A percentile compares a stretch with the other conserved stretches of the same genome.
Conservation (phyloP, 208 protist genomes). For the Wallacemonas sp. region DNA sequence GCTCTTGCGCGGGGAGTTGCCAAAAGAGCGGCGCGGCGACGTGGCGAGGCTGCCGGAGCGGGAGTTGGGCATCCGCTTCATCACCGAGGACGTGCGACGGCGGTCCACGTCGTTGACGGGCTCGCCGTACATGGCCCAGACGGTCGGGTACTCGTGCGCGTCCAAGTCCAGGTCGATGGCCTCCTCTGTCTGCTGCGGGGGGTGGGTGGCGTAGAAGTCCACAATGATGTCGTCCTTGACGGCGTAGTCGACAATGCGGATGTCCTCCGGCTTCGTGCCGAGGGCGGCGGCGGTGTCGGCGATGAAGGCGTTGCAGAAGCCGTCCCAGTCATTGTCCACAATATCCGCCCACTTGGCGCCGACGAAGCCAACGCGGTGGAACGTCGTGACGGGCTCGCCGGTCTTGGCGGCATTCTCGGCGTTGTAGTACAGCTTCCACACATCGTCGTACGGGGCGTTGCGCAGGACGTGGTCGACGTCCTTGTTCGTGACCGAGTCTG, state of each 20-base stretch:
- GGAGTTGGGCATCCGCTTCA: constrained; percentile 38
- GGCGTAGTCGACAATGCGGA: constrained; percentile 46
- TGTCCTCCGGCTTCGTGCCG: constrained; percentile 23
- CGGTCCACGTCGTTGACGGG: constrained; percentile 19
- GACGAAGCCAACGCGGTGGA: constrained; percentile 76
- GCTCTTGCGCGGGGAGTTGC: constrained; percentile 14
- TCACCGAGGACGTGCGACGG: constrained; percentile 23
- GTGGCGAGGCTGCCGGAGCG: constrained; percentile 6
- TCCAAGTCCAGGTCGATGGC: constrained; percentile 45
- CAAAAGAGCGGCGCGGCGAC: constrained; percentile 9
- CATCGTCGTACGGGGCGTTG: constrained; percentile 46
- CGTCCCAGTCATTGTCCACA: constrained; percentile 32
- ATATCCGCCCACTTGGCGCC: constrained; percentile 52
- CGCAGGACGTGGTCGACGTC: constrained; percentile 52
- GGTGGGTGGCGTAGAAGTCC: constrained; percentile 60
- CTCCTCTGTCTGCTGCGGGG: constrained; percentile 22
- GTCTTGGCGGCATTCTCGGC: not conserved
- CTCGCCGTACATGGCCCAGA: constrained; percentile 58
- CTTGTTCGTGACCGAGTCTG: constrained; percentile 27
- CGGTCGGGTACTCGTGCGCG: constrained; percentile 37
- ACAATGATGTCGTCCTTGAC: constrained; percentile 55
- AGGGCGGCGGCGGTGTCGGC: constrained; percentile 53
- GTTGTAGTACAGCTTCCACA: constrained; percentile 68
- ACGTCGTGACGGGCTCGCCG: constrained; percentile 33
- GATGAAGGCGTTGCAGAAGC: constrained; percentile 47